Percentiles rank a stretch among this genome's conserved stretches.
phyloP scores from a whole-genome alignment of 2,329 filamentous ascomycete genomes.

The Fusarium pseudocircinatum region DNA sequence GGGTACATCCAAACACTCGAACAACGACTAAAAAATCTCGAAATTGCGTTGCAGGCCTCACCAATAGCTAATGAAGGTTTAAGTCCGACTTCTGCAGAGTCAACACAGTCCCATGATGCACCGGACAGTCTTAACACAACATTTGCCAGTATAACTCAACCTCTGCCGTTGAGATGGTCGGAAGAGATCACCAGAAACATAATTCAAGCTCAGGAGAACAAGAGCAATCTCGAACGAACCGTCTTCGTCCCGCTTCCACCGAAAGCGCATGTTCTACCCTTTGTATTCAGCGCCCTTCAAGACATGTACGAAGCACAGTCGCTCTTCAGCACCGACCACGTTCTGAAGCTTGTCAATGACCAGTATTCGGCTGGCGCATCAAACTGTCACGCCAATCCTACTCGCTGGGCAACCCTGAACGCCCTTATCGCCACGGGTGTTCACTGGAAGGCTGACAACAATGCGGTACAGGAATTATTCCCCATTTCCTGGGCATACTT shows the following conservation, averaged over 20 bases:
- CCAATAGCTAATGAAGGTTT: rapidly evolving
- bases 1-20: not conserved
- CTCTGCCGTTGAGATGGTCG: not conserved
- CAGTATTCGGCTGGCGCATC: not conserved
- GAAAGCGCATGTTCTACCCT: not conserved
- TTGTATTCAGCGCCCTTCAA: not conserved
- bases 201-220: not conserved
- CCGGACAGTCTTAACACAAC: too few species aligned
- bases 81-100: rapidly evolving
- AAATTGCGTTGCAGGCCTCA: not conserved
- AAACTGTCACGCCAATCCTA: not conserved
- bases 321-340: not conserved
- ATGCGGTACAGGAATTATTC: not conserved
- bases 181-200: not conserved
- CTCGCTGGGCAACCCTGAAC: not conserved
- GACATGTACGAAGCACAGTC: not conserved
- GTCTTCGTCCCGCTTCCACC: not conserved
- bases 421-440: not conserved
- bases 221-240: not conserved
- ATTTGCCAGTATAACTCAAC: not conserved
- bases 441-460: not conserved
- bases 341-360: not conserved
- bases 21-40: not conserved
- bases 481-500: not conserved
- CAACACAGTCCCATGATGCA: too few species aligned